Evolutionary conservation across 1,139 yeast species (phyloP), one percentile per base, ranked within the genome.

Genomic region (Petasospora fabianii): DNA sequence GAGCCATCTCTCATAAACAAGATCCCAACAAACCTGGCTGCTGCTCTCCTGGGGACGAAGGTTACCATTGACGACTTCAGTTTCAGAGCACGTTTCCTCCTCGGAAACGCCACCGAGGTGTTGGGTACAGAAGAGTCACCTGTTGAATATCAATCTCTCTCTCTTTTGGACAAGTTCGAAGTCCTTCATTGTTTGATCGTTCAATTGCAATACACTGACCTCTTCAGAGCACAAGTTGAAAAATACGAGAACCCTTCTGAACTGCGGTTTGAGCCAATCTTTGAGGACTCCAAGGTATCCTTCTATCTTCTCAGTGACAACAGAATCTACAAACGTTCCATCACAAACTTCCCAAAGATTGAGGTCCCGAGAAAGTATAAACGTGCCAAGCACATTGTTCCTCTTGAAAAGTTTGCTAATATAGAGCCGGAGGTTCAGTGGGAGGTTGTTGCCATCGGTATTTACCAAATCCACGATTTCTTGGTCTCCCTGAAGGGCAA

Each of bases 81-180:
- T 48, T 62, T 61, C 35, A 61, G 68, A n/a, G 66, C 73, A 35
- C 61, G 74, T 40, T 62, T 65, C 37, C 62, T 71, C 49, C 67
- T 77, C 45, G 73, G 75, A 5, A 67, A 61, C 2, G 57, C 58
- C 1, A 51, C 47, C 3, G 24, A 35, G 5, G 26, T 54, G 5
- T 32, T 56, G n/a, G 56, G 55, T 8, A 48, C 53, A 3, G 58
- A 55, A 32, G 56, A 53, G 16, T 47, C 47, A 4, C 55, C 56
- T 9, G 41, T 47, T 6, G 48, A 48, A 21, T 77, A 75, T 48
- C 69, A 66, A 32, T 43, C 55, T 13, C 60, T 76, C 27, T 48
- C 61, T 6, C 53, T 76, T 8, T 51, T 59, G 15, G 73, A 71
- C 15, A 75, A 75, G 50, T 67, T 77, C 46, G 71, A 71, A 31